Evolutionary conservation across 2,329 filamentous ascomycete genomes (phyloP).

Genomic region (Diplodia intermedia): DNA sequence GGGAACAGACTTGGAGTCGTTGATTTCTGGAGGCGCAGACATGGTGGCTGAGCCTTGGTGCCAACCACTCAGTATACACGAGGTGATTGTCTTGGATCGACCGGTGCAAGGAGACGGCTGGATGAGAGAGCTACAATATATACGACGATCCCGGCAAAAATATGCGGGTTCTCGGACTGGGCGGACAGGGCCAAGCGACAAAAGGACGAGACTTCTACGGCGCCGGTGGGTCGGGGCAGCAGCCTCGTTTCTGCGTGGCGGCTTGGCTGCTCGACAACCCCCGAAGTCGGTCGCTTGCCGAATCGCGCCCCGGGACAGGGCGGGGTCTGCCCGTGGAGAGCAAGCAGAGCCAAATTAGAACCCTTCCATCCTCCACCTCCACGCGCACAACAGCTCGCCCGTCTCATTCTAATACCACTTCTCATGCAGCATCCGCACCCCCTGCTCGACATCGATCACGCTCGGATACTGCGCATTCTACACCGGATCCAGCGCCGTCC

Average conservation of each 20-base stretch:
- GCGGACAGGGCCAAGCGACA: background rate
- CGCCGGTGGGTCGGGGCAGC: background rate
- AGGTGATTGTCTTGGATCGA: background rate
- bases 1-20: background rate
- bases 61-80: background rate
- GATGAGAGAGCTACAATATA: background rate
- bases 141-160: background rate
- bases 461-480: constrained; percentile 50
- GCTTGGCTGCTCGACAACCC: constrained; percentile 19
- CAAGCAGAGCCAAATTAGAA: constrained; percentile 38
- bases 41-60: background rate
- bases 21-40: background rate
- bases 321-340: background rate
- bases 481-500: constrained; percentile 45
- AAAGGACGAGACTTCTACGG: background rate
- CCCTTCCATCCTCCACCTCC: constrained; percentile 48
- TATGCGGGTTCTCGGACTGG: background rate
- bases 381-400: constrained; percentile 41
- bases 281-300: constrained; percentile 8
- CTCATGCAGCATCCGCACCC: constrained; percentile 48
- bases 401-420: constrained; percentile 50
- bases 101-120: background rate
- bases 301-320: background rate
- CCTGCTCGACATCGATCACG: constrained; percentile 46
- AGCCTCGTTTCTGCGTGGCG: background rate